Conservation (phyloP, 306 rosid species). For the Cercis canadensis region DNA sequence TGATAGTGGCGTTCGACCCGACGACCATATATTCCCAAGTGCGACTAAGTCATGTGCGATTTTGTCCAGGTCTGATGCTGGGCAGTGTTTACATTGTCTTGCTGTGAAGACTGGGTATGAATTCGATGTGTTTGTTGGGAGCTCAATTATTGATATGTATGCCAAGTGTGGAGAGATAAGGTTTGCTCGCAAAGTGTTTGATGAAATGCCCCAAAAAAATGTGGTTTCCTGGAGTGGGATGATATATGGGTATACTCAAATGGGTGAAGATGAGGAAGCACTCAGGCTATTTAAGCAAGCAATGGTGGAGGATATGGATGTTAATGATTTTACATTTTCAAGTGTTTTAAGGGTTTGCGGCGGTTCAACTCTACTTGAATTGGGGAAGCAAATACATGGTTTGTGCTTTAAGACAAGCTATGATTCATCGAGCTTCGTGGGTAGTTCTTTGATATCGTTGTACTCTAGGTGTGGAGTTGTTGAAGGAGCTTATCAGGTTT, state of each 20-base stretch:
- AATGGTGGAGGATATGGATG: conserved; percentile 47
- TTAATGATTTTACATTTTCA: conserved; percentile 82
- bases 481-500: conserved; percentile 71
- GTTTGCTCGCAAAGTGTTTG: conserved; percentile 62
- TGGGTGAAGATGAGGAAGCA: conserved; percentile 76
- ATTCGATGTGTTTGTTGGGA: conserved; percentile 70
- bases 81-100: conserved; percentile 57
- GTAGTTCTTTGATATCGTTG: conserved; percentile 75
- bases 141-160: conserved; percentile 75
- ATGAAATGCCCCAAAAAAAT: conserved; percentile 73
- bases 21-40: conserved; percentile 75
- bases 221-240: conserved; percentile 90
- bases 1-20: conserved; percentile 46
- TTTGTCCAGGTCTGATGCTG: conserved; percentile 49
- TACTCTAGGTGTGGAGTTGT: conserved; percentile 81
- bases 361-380: conserved; percentile 62
- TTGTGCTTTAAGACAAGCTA: conserved; percentile 75
- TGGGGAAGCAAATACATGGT: conserved; percentile 81
- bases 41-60: conserved; percentile 72
- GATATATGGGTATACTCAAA: conserved; percentile 74
- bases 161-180: conserved; percentile 58
- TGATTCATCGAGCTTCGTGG: conserved; percentile 76
- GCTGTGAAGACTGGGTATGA: conserved; percentile 61
- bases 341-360: conserved; percentile 80
- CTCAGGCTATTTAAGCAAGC: conserved; percentile 64